Conservation (phyloP, 805 yeast genomes). For the Yamadazyma ubonensis region DNA sequence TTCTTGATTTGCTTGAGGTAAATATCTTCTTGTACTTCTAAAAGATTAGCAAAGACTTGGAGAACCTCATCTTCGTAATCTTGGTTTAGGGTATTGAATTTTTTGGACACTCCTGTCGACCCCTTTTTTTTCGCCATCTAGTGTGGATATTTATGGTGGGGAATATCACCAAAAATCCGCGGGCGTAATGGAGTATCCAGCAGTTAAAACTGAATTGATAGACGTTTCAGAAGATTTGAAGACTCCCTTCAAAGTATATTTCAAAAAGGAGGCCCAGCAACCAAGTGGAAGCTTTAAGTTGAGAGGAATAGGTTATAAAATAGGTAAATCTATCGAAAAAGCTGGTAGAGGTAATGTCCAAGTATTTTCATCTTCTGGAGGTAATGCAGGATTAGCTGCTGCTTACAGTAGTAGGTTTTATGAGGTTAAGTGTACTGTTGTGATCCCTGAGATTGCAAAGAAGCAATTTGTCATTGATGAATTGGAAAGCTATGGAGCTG, state of each 20-base stretch:
- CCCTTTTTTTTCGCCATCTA: constrained; percentile 12
- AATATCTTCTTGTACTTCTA: constrained; percentile 27
- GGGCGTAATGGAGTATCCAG: constrained; percentile 19
- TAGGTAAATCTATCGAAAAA: constrained; percentile 27
- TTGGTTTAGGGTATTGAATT: constrained; percentile 18
- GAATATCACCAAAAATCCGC: not conserved
- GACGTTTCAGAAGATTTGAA: constrained; percentile 32
- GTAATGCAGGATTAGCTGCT: constrained; percentile 37
- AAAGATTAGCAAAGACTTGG: constrained; percentile 26
- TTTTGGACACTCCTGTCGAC: constrained; percentile 5
- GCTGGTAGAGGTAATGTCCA: constrained; percentile 21
- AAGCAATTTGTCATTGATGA: constrained; percentile 21
- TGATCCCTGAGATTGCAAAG: constrained; percentile 22
- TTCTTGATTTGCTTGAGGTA: constrained; percentile 25
- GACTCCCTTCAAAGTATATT: constrained; percentile 37
- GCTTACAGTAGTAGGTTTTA: constrained; percentile 26
- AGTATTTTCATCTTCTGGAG: constrained; percentile 33
- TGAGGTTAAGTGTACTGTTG: constrained; percentile 29
- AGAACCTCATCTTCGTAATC: constrained; percentile 37
- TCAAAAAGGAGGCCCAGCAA: constrained; percentile 53
- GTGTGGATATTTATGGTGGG: not conserved
- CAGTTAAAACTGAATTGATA: constrained; percentile 36
- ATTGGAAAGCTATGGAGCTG: constrained; percentile 23
- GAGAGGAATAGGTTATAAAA: constrained; percentile 52
- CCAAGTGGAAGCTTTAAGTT: constrained; percentile 60